A percentile compares a stretch with the other conserved stretches of the same genome.
These are phyloP conservation scores for Poronia punctata DNA, from an alignment of 495 filamentous ascomycete genomes.

Conservation along the genomic window DNA sequence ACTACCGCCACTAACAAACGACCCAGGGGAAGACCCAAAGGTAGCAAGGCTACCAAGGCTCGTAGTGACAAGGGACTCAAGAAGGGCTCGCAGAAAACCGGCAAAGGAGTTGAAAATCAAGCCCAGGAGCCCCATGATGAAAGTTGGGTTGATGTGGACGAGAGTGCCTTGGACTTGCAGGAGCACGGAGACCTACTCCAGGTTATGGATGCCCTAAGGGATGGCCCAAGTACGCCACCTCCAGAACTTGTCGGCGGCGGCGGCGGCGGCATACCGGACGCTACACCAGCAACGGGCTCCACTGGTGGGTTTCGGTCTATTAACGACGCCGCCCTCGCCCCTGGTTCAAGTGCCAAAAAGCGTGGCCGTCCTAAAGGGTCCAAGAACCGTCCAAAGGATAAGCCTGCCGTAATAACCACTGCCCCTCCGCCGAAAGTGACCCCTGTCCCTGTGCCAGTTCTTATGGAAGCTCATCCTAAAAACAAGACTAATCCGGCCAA, in stretches of 20 bases:
- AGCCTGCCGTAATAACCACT: conserved; percentile 6
- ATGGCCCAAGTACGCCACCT: conserved; percentile 18
- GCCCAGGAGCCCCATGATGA: conserved; percentile 24
- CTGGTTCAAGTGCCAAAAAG: conserved; percentile 21
- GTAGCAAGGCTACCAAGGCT: conserved; percentile 43
- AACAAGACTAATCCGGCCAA: conserved; percentile 18
- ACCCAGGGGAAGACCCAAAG: conserved; percentile 45
- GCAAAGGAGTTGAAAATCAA: conserved; percentile 14
- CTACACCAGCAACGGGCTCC: conserved; percentile 18
- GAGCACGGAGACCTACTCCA: conserved; percentile 21
- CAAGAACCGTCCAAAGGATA: conserved; percentile 40
- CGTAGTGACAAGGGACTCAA: conserved; percentile 45
- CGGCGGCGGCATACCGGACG: conserved; percentile 11
- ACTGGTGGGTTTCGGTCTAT: conserved; percentile 25
- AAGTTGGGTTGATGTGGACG: conserved; percentile 28
- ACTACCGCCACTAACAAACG: conserved; percentile 23
- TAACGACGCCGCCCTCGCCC: conserved; percentile 14
- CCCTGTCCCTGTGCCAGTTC: conserved; percentile 24
- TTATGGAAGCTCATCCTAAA: conserved; percentile 19
- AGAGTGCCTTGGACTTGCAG: conserved; percentile 19
- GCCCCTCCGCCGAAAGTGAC: conserved; percentile 25
- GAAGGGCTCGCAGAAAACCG: conserved; percentile 28
- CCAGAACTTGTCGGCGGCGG: conserved; percentile 8
- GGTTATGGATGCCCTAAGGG: conserved; percentile 11
- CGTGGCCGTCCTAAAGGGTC: conserved; percentile 39